Evolutionary conservation across 2,329 filamentous ascomycete species (phyloP), one percentile per base, ranked within the genome.

Genomic region (Monilinia laxa): DNA sequence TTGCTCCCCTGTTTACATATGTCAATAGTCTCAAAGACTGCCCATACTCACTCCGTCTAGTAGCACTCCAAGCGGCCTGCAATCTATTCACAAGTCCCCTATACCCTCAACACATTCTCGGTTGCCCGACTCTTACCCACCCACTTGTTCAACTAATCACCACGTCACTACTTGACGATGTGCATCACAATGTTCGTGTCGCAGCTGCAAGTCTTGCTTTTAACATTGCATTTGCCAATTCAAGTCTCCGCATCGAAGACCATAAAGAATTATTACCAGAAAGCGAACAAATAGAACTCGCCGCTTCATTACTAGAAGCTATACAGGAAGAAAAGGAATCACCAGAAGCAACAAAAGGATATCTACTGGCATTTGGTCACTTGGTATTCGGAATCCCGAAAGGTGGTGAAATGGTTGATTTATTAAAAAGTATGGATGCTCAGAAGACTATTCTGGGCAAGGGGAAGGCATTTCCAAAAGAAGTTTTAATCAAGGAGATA

Each of bases 161-260:
- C 0, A 86, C 87, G 1, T 92, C 89, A 69, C 87, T 98, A 35
- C 83, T 97, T 0, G 93, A 97, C 72, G 86, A 88, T 40, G 84
- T 84, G 57, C 88, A 95, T 72, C 83, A 83, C 56, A 92, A 88
- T 64, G 85, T 94, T 2, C 87, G 93, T 53, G 90, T 94, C 3
- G 91, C 93, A 1, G 91, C 93, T 0, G 88, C 93, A 0, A 92
- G 90, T 1, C 82, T 98, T 3, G 85, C 93, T 0, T 95, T 93
- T 80, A 97, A 98, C 71, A 78, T 98, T 0, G 85, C 91, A 0
- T 81, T 88, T 0, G 84, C 87, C 2, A 90, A 93, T 73, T 89
- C 90, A 72, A 85, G 85, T 57, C 80, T 85, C 35, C 84, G 91
- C 25, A 81, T 84, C 49, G 83, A 86, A 38, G 82, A 85, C 16